Base-by-base conservation (phyloP, 768 basidiomycete species). In the Auriscalpium orientale region DNA sequence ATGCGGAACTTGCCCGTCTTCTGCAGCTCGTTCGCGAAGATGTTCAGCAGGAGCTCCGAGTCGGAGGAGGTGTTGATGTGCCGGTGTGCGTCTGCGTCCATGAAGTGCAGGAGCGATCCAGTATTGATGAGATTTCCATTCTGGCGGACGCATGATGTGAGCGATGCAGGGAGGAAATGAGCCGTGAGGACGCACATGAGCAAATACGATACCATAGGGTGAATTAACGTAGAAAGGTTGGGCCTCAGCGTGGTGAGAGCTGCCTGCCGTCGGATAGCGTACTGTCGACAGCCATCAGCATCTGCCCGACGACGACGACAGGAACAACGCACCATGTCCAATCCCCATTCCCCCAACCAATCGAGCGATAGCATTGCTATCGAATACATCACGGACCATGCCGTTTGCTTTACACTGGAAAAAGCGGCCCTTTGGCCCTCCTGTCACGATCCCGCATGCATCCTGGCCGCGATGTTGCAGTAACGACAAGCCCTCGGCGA, bases 171-270 rank as follows among this genome's bases (percentile, higher is more conserved):
- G 7, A 59, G 18, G 46, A 51, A 13, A 55, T 37, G 28, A 40
- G 22, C 47, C 21, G 8, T 13, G 47, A 53, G 18, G 43, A 15
- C 87, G 60, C 69, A 95, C 95, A 77, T 99, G 95, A 18, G 91
- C 97, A 67, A 99, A 89, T 59, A 95, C 92, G 66, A 99, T 95
- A 51, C 97, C 97, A 70, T 98, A 99, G 3, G 97, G 97, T n/a
- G 94, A 95, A 75, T 99, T 99, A 64, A 99, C 97, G 68, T 99
- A 99, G 79, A 99, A 99, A 1, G 97, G 97, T 68, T 99, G 97
- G 8, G 97, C 95, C 69, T 99, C 97, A 11, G 95, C 87, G 62
- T 97, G 90, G 56, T 94, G 90, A 56, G 93, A 97, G 67, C 92
- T 93, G 50, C 97, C 97, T 53, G 97, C 97, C 58, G 97, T 98